phyloP scores from a whole-genome alignment of 139 green algal species.

The Chara braunii region DNA sequence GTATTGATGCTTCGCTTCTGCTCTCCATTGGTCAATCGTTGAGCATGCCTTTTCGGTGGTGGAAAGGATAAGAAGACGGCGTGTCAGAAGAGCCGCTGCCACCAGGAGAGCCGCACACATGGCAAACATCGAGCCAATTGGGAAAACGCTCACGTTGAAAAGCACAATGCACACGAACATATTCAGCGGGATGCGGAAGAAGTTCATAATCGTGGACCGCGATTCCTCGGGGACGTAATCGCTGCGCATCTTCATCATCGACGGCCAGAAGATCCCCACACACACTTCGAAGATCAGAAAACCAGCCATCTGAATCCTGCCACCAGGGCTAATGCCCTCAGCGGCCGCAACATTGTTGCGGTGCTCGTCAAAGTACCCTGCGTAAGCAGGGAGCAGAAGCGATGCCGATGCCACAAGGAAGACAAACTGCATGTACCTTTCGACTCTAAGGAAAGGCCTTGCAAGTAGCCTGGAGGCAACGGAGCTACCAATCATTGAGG shows the following conservation, averaged over 20 bases:
- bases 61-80: too few relatives aligned
- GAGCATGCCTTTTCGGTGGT: too few relatives aligned
- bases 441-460: slow-evolving; percentile 10
- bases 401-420: slow-evolving; percentile 54
- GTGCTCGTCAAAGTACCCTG: too few relatives aligned
- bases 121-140: slow-evolving; percentile 76
- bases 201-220: slow-evolving; percentile 90
- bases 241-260: slow-evolving; percentile 87
- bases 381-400: slow-evolving; percentile 48
- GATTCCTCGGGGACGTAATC: slow-evolving; percentile 84
- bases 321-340: slow-evolving; percentile 1
- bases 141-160: slow-evolving; percentile 63
- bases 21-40: too few relatives aligned
- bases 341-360: too few relatives aligned
- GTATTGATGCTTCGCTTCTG: too few relatives aligned
- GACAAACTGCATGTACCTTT: slow-evolving; percentile 80
- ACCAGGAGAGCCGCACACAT: slow-evolving; percentile 79
- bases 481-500: slow-evolving; percentile 58
- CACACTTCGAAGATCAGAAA: slow-evolving; percentile 85
- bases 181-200: slow-evolving; percentile 92
- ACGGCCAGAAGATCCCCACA: slow-evolving; percentile 87
- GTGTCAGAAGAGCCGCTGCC: slow-evolving; percentile 7
- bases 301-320: slow-evolving; percentile 50
- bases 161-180: slow-evolving; percentile 89
- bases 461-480: slow-evolving; percentile 48